Evolutionary conservation across 176 grass and related monocot genomes (phyloP).

Genomic region (Phyllostachys edulis): DNA sequence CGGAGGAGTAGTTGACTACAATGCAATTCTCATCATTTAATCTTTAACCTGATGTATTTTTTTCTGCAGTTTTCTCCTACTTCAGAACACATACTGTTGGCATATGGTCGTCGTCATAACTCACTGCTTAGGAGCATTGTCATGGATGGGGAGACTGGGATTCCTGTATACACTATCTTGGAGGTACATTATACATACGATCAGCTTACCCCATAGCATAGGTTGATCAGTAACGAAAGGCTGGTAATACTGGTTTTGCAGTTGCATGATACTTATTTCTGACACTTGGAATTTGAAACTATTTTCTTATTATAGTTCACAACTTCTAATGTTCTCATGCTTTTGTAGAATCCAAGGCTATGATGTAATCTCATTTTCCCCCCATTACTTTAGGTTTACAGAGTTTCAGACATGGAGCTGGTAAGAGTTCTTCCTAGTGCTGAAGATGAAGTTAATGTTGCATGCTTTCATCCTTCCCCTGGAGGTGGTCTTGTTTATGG

Average conservation of each 20-base stretch:
- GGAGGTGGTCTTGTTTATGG: slow-evolving; percentile 91
- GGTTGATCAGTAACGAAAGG: slow-evolving; percentile 11
- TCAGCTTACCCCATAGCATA: neutral
- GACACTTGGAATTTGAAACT: neutral
- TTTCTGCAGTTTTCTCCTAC: slow-evolving; percentile 93
- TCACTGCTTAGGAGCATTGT: slow-evolving; percentile 89
- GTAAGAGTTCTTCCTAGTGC: slow-evolving; percentile 89
- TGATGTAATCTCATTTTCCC: neutral
- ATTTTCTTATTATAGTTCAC: neutral
- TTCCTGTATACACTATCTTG: slow-evolving; percentile 97
- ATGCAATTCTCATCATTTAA: slow-evolving; percentile 31
- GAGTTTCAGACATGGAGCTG: slow-evolving; percentile 98
- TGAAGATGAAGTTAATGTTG: slow-evolving; percentile 97
- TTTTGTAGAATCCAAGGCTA: neutral
- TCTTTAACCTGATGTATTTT: slow-evolving; percentile 2
- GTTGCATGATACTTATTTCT: slow-evolving; percentile 27
- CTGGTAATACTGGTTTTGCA: slow-evolving; percentile 21
- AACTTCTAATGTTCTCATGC: neutral
- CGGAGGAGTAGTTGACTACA: neutral
- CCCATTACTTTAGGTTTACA: slow-evolving; percentile 70
- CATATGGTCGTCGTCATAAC: slow-evolving; percentile 94
- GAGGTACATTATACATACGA: slow-evolving; percentile 74
- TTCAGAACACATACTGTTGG: slow-evolving; percentile 90
- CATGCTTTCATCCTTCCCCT: slow-evolving; percentile 84
- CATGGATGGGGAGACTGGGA: slow-evolving; percentile 78